Percentiles rank a stretch among this genome's conserved stretches.
These are phyloP conservation scores for Phaffomyces thermotolerans DNA, from an alignment of 805 yeast species.

Conservation along the genomic window DNA sequence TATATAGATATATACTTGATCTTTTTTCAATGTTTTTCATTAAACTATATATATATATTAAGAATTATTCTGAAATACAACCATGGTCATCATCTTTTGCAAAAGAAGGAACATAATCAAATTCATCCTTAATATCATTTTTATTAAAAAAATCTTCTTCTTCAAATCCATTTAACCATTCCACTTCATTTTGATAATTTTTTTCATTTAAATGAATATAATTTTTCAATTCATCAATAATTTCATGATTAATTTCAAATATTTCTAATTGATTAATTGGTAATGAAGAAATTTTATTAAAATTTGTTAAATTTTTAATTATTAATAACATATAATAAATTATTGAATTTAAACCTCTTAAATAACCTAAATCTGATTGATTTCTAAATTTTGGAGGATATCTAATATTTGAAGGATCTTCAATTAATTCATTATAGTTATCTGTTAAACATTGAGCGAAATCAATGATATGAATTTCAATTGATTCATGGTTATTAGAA, in stretches of 20 bases:
- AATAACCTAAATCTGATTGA: conserved; percentile 72
- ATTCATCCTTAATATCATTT: conserved; percentile 20
- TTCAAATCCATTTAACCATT: conserved; percentile 35
- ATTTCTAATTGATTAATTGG: not conserved
- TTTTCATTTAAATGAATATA: conserved; percentile 18
- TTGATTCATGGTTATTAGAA: conserved; percentile 7
- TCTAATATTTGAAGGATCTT: conserved; percentile 19
- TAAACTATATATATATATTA: too few species aligned
- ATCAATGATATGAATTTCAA: conserved; percentile 74
- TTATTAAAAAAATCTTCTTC: conserved; percentile 19
- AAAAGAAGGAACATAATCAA: conserved; percentile 20
- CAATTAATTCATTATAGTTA: conserved; percentile 25
- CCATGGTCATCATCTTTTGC: conserved; percentile 20
- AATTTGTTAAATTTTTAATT: conserved; percentile 43
- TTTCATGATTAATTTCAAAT: conserved; percentile 24
- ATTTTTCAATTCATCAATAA: conserved; percentile 17
- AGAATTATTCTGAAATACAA: conserved; percentile 21
- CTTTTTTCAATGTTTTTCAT: too few species aligned
- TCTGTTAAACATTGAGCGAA: conserved; percentile 89
- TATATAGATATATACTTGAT: too few species aligned
- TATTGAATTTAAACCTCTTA: conserved; percentile 74
- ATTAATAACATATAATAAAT: conserved; percentile 56
- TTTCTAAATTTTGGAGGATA: conserved; percentile 68
- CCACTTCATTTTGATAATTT: conserved; percentile 21
- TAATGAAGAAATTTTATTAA: not conserved